phyloP scores from a whole-genome alignment of 164 flowering plant genomes.

The Piper longum region DNA sequence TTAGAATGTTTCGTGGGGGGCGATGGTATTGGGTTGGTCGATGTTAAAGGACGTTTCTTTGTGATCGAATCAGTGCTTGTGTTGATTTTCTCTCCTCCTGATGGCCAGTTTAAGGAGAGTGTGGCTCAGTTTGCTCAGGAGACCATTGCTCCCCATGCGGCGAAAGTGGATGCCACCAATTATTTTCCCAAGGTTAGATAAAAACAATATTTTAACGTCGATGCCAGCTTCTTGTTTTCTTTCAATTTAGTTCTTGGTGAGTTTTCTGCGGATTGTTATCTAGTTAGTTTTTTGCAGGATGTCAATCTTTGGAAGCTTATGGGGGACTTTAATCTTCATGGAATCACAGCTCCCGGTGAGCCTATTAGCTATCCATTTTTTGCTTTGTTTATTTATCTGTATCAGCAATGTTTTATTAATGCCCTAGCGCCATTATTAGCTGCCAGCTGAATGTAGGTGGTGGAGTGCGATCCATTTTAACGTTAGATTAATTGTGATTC shows the following conservation, averaged over 20 bases:
- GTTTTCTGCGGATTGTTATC: not conserved
- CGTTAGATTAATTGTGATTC: too few relatives aligned
- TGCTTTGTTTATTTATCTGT: not conserved
- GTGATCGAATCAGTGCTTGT: too few relatives aligned
- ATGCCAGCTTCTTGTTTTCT: not conserved
- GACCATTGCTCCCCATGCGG: constrained; percentile 81
- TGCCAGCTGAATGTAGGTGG: too few relatives aligned
- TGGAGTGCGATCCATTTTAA: too few relatives aligned
- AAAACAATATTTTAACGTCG: not conserved
- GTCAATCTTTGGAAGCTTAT: constrained; percentile 93
- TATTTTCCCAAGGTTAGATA: constrained; percentile 63
- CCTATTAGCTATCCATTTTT: too few relatives aligned
- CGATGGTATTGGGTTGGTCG: not conserved
- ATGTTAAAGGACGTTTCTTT: not conserved
- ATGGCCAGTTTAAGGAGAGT: constrained; percentile 79
- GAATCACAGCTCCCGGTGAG: constrained; percentile 92
- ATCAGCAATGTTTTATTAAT: not conserved
- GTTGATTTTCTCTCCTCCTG: not conserved
- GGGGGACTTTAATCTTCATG: constrained; percentile 96
- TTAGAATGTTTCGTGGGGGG: too few relatives aligned
- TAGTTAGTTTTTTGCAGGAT: constrained; percentile 27
- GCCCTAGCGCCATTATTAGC: not conserved
- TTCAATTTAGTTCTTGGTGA: not conserved
- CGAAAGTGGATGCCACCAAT: constrained; percentile 62
- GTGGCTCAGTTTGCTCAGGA: constrained; percentile 81